Percentiles rank a stretch among this genome's conserved stretches.
phyloP scores from a whole-genome alignment of 2,329 filamentous ascomycete species.

The Pseudocercospora cruenta region DNA sequence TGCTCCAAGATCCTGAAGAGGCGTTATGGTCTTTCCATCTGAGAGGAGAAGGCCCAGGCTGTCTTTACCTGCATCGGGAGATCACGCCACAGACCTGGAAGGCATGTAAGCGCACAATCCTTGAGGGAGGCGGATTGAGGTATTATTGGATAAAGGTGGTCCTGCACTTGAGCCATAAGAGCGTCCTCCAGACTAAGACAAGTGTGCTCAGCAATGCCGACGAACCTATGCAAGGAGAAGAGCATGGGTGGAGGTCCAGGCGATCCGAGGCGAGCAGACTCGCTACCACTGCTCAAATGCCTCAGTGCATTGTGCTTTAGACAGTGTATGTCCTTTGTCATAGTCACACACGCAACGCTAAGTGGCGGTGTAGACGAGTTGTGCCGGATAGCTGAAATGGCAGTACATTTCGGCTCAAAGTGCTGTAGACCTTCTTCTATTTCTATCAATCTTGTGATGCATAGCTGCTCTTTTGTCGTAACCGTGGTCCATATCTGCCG shows the following conservation, averaged over 20 bases:
- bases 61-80: background rate
- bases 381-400: background rate
- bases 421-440: background rate
- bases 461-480: constrained; percentile 13
- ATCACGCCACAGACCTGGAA: background rate
- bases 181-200: background rate
- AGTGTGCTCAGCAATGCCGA: background rate
- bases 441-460: constrained; percentile 2
- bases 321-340: background rate
- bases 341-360: background rate
- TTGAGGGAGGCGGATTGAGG: background rate
- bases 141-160: background rate
- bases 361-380: background rate
- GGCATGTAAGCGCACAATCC: background rate
- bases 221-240: background rate
- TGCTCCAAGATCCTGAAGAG: background rate
- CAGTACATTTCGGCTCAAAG: too few species aligned
- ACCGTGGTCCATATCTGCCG: constrained; percentile 15
- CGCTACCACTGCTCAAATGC: background rate
- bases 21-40: background rate
- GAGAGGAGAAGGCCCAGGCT: background rate
- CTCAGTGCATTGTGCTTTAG: background rate
- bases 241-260: background rate
- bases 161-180: background rate
- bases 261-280: background rate